A percentile compares a stretch with the other conserved stretches of the same genome.
phyloP scores from a whole-genome alignment of 257 asterid genomes.

The Striga asiatica region DNA sequence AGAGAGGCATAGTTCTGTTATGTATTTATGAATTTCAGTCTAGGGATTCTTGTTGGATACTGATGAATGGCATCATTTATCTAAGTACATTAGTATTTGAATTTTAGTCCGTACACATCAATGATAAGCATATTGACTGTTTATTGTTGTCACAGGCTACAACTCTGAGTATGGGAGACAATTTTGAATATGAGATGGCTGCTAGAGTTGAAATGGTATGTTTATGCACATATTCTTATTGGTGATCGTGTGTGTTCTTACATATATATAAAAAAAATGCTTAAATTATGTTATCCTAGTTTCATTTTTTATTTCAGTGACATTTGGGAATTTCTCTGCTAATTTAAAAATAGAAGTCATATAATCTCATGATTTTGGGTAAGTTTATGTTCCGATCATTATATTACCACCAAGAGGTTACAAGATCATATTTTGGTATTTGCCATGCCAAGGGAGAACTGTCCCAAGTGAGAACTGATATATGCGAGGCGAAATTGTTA shows the following conservation, averaged over 20 bases:
- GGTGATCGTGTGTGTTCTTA: slow-evolving; percentile 8
- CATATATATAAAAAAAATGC: not conserved
- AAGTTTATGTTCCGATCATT: too few relatives aligned
- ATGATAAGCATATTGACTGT: slow-evolving; percentile 12
- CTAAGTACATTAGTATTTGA: not conserved
- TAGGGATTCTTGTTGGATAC: not conserved
- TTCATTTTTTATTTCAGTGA: not conserved
- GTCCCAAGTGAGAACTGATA: not conserved
- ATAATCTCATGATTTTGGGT: too few relatives aligned
- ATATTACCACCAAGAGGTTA: too few relatives aligned
- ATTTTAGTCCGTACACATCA: too few relatives aligned
- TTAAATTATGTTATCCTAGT: not conserved
- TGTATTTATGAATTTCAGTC: too few relatives aligned
- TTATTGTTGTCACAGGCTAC: slow-evolving; percentile 41
- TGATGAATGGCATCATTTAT: not conserved
- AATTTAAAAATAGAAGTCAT: too few relatives aligned
- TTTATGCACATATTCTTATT: slow-evolving; percentile 10
- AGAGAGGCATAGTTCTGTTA: too few relatives aligned
- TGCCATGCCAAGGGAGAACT: not conserved
- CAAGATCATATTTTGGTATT: not conserved
- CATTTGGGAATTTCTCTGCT: not conserved
- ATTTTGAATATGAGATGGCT: slow-evolving; percentile 70
- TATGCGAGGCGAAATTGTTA: not conserved
- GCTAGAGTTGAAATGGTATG: slow-evolving; percentile 84
- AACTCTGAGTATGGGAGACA: slow-evolving; percentile 88